Percentiles rank a stretch among this genome's conserved stretches.
Evolutionary conservation across 441 rosid species (phyloP).

Genomic region (Aleurites moluccanus): DNA sequence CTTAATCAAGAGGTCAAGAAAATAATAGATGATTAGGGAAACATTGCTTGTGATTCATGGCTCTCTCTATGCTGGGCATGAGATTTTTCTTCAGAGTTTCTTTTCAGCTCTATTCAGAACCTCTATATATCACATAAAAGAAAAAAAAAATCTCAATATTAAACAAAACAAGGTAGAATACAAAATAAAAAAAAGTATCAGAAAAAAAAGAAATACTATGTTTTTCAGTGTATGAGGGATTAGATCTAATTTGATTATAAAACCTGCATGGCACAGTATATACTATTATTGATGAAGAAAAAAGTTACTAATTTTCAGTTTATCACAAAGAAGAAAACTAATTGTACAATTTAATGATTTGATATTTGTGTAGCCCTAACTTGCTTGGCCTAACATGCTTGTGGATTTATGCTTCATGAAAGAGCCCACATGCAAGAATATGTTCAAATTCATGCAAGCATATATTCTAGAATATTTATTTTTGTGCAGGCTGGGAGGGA

Average conservation of each 20-base stretch:
- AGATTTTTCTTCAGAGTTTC: not conserved
- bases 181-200: not conserved
- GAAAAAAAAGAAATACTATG: not conserved
- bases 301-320: not conserved
- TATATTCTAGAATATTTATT: slow-evolving; percentile 6
- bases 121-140: not conserved
- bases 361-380: not conserved
- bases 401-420: not conserved
- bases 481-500: slow-evolving; percentile 92
- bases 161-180: not conserved
- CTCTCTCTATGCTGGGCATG: not conserved
- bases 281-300: not conserved
- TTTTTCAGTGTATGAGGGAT: not conserved
- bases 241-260: not conserved
- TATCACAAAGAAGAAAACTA: no score
- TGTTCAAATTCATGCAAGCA: slow-evolving; percentile 5
- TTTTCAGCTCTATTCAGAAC: not conserved
- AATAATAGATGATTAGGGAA: not conserved
- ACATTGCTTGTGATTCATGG: not conserved
- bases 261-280: not conserved
- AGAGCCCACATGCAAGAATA: not conserved
- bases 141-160: not conserved
- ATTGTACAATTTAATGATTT: not conserved
- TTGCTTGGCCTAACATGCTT: not conserved
- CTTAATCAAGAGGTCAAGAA: not conserved